phyloP scores from a whole-genome alignment of 805 yeast species.

The Wickerhamomyces strasburgensis region DNA sequence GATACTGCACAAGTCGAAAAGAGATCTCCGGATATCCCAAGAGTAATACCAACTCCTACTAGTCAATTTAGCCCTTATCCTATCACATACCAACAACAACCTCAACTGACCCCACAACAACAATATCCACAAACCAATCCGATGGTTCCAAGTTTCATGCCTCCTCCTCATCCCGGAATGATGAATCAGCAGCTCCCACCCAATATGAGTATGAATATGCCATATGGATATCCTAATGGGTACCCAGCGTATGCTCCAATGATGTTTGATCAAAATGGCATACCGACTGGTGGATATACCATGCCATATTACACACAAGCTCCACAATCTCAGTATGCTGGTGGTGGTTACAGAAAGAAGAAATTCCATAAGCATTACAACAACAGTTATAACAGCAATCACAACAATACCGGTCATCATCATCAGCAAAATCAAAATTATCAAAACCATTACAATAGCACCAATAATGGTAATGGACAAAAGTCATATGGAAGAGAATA shows the following conservation, averaged over 20 bases:
- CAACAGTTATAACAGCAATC: constrained; percentile 4
- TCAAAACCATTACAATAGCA: constrained; percentile 4
- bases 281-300: background rate
- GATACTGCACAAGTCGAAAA: constrained; percentile 10
- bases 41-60: constrained; percentile 10
- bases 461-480: constrained; percentile 9
- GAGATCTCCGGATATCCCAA: constrained; percentile 6
- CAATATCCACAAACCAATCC: background rate
- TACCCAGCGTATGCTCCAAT: background rate
- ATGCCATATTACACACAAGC: constrained; percentile 9
- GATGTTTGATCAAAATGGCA: background rate
- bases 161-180: background rate
- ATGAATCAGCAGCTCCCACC: no score
- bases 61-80: constrained; percentile 11
- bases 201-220: no score
- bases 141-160: background rate
- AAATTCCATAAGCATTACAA: constrained; percentile 6
- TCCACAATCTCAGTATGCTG: constrained; percentile 5
- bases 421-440: no score
- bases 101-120: background rate
- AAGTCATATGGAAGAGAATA: constrained; percentile 1
- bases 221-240: no score
- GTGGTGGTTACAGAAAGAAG: constrained; percentile 10
- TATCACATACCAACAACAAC: constrained; percentile 4
- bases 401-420: no score